Conservation (phyloP, 352 stramenopile species). For the Globisporangium cystogenes region DNA sequence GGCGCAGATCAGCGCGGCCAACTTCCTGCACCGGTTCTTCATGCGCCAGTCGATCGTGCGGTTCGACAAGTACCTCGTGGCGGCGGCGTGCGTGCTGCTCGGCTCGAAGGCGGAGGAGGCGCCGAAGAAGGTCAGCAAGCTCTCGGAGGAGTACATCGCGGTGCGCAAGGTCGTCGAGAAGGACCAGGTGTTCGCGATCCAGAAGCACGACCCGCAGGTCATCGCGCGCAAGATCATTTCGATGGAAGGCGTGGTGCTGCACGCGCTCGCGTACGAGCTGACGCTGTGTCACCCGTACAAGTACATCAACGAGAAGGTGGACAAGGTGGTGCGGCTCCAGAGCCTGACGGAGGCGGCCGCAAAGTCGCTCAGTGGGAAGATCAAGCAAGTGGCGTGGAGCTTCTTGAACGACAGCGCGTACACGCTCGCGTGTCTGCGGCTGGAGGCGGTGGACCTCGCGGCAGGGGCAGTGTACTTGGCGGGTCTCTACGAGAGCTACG, state of each 20-base stretch:
- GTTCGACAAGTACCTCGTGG: slow-evolving; percentile 85
- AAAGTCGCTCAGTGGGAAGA: slow-evolving; percentile 65
- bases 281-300: slow-evolving; percentile 83
- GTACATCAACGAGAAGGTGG: slow-evolving; percentile 85
- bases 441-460: slow-evolving; percentile 62
- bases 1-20: slow-evolving; percentile 75
- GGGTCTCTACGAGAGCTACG: slow-evolving; percentile 77
- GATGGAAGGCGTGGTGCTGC: slow-evolving; percentile 80
- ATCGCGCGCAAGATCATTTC: slow-evolving; percentile 73
- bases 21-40: slow-evolving; percentile 88
- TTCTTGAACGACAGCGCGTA: slow-evolving; percentile 88
- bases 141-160: slow-evolving; percentile 71
- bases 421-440: slow-evolving; percentile 75
- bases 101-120: slow-evolving; percentile 83
- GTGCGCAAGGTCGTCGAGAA: slow-evolving; percentile 64
- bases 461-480: slow-evolving; percentile 81
- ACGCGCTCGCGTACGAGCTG: slow-evolving; percentile 80
- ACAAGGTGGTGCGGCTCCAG: slow-evolving; percentile 69
- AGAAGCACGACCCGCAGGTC: slow-evolving; percentile 68
- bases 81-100: slow-evolving; percentile 74
- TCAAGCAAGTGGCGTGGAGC: slow-evolving; percentile 85
- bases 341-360: slow-evolving; percentile 38
- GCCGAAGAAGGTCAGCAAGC: slow-evolving; percentile 70
- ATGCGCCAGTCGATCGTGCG: slow-evolving; percentile 79
- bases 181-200: slow-evolving; percentile 71